These are phyloP conservation scores for Pseudogymnoascus sp. DNA, from an alignment of 2,329 filamentous ascomycete species.

Conservation along the genomic window DNA sequence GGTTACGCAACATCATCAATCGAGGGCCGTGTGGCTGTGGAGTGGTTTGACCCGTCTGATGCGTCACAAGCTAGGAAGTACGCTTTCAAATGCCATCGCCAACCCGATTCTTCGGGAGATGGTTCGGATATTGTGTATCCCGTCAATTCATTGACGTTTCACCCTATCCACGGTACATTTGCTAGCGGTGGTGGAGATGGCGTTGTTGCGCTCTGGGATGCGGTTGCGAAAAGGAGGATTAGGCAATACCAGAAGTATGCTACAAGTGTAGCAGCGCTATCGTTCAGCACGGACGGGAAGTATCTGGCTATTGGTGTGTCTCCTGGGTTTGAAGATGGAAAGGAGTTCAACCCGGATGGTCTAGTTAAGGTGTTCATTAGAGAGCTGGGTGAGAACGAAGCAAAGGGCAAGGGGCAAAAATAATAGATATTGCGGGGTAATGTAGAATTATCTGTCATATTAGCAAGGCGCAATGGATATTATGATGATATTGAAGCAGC, in stretches of 20 bases:
- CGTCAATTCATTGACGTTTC: conserved; percentile 63
- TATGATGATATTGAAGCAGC: background rate
- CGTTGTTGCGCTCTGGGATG: conserved; percentile 65
- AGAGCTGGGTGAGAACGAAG: conserved; percentile 80
- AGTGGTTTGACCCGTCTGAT: conserved; percentile 89
- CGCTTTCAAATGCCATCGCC: conserved; percentile 96
- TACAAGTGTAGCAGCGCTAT: conserved; percentile 53
- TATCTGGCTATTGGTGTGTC: conserved; percentile 59
- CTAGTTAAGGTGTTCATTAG: conserved; percentile 71
- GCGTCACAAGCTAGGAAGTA: conserved; percentile 91
- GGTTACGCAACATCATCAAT: conserved; percentile 91
- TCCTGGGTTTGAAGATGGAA: conserved; percentile 61
- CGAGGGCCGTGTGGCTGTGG: conserved; percentile 89
- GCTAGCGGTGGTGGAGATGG: conserved; percentile 67
- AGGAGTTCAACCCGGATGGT: conserved; percentile 65
- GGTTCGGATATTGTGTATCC: conserved; percentile 62
- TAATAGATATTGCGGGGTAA: conserved; percentile 12
- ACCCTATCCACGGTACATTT: conserved; percentile 58
- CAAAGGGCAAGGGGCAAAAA: conserved; percentile 35
- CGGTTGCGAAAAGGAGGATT: conserved; percentile 61
- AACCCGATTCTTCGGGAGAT: conserved; percentile 54
- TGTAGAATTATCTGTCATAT: conserved; percentile 10
- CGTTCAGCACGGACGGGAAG: conserved; percentile 57
- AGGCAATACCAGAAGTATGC: conserved; percentile 60
- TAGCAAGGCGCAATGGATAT: conserved; percentile 13